Percentiles rank a stretch among this genome's conserved stretches.
These are phyloP conservation scores for Phycomyces blakesleeanus DNA, from an alignment of 192 early-diverging fungal species.

Conservation along the genomic window DNA sequence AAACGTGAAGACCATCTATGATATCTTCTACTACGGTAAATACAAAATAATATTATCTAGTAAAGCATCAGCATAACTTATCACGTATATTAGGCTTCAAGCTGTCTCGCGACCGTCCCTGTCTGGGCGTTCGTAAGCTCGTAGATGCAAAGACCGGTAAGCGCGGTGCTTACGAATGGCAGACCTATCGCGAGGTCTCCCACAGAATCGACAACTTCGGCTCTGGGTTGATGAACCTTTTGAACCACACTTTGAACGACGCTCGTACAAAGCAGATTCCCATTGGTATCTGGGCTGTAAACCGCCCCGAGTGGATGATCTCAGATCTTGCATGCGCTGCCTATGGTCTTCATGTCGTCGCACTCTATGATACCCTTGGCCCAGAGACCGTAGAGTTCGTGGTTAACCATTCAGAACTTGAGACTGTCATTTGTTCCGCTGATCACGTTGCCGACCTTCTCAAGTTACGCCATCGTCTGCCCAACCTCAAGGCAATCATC, in stretches of 20 bases:
- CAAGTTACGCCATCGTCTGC: conserved; percentile 55
- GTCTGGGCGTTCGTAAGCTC: conserved; percentile 59
- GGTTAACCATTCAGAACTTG: conserved; percentile 78
- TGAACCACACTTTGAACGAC: conserved; percentile 38
- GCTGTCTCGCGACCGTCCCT: conserved; percentile 49
- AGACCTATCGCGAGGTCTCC: conserved; percentile 63
- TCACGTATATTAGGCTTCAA: conserved; percentile 41
- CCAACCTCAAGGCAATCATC: conserved; percentile 68
- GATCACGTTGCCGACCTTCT: conserved; percentile 50
- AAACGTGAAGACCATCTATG: conserved; percentile 48
- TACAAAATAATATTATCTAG: neutral
- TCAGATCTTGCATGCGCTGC: conserved; percentile 61
- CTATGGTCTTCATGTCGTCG: conserved; percentile 65
- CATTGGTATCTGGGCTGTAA: conserved; percentile 72
- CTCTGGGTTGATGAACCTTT: conserved; percentile 62
- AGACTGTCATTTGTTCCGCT: conserved; percentile 61
- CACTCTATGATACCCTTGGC: conserved; percentile 89
- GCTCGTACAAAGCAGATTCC: conserved; percentile 19
- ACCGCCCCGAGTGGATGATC: conserved; percentile 76
- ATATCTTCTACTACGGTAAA: conserved; percentile 47
- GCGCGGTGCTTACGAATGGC: conserved; percentile 67
- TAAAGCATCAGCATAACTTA: neutral
- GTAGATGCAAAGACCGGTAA: conserved; percentile 55
- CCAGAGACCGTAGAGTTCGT: conserved; percentile 81
- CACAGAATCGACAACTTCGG: conserved; percentile 62